phyloP scores from a whole-genome alignment of 2,329 filamentous ascomycete species.

The Ceratocystis alfenasii region DNA sequence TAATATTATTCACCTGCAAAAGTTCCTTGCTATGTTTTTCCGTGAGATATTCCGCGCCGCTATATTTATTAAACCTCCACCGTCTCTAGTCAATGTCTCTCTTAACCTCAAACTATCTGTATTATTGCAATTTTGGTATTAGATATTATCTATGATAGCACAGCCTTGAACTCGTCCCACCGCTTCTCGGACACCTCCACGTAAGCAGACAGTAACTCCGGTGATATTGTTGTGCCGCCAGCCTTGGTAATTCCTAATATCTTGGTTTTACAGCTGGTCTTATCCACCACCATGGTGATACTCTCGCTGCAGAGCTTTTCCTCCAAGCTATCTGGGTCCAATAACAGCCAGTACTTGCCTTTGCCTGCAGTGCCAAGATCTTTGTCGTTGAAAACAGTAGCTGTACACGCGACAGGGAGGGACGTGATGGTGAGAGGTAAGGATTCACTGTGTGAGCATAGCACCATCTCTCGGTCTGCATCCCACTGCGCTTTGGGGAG shows the following conservation, averaged over 20 bases:
- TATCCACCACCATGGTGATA: slow-evolving; percentile 73
- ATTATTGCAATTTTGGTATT: not conserved
- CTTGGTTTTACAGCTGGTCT: slow-evolving; percentile 38
- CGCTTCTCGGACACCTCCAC: slow-evolving; percentile 22
- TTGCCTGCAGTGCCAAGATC: slow-evolving; percentile 21
- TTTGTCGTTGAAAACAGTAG: slow-evolving; percentile 58
- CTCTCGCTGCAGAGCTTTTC: slow-evolving; percentile 72
- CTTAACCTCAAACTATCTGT: not conserved
- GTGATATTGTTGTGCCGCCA: slow-evolving; percentile 61
- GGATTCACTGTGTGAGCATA: slow-evolving; percentile 55
- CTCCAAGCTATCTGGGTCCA: slow-evolving; percentile 83
- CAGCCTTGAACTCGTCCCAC: slow-evolving; percentile 29
- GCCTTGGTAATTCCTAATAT: slow-evolving; percentile 69
- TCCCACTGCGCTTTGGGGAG: slow-evolving; percentile 77
- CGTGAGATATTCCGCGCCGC: too few relatives aligned
- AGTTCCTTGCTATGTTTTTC: too few relatives aligned
- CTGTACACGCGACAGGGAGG: slow-evolving; percentile 65
- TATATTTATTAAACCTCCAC: too few relatives aligned
- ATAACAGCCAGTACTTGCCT: slow-evolving; percentile 59
- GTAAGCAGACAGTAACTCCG: slow-evolving; percentile 33
- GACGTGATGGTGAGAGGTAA: slow-evolving; percentile 48
- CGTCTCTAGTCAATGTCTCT: too few relatives aligned
- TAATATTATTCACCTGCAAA: not conserved
- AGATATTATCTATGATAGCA: slow-evolving; percentile 24
- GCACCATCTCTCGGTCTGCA: slow-evolving; percentile 60